A percentile compares a stretch with the other conserved stretches of the same genome.
Conservation (phyloP, 2,329 filamentous ascomycete species). For the Cercospora citrullina region DNA sequence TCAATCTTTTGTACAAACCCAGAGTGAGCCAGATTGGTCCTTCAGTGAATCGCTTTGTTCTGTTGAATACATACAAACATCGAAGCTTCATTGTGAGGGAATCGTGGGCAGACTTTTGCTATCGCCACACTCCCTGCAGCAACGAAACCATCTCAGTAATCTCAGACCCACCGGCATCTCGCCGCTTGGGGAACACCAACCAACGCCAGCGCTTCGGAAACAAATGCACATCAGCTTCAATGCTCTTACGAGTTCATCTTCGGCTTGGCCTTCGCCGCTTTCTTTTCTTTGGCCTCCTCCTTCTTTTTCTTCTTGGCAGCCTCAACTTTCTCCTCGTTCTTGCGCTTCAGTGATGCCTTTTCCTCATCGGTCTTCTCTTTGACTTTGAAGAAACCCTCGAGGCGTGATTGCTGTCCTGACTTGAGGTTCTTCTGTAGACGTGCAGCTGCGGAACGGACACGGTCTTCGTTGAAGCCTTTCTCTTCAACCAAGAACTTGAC, state of each 20-base stretch:
- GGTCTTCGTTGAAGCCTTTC: slow-evolving; percentile 95
- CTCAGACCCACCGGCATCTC: background rate
- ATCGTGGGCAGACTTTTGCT: background rate
- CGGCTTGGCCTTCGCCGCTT: slow-evolving; percentile 83
- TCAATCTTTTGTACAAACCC: background rate
- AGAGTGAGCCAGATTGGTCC: background rate
- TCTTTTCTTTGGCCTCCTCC: slow-evolving; percentile 93
- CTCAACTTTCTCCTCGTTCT: slow-evolving; percentile 87
- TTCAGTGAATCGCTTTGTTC: background rate
- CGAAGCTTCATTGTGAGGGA: background rate
- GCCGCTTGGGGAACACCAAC: slow-evolving; percentile 17
- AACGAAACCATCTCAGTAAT: background rate
- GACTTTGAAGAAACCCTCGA: slow-evolving; percentile 97
- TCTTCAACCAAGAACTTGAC: slow-evolving; percentile 87
- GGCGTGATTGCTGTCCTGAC: slow-evolving; percentile 80
- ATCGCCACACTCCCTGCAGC: background rate
- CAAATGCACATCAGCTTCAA: slow-evolving; percentile 4
- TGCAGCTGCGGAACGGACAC: slow-evolving; percentile 75
- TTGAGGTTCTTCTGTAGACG: slow-evolving; percentile 88
- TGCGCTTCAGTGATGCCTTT: slow-evolving; percentile 82
- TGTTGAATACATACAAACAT: background rate
- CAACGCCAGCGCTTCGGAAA: slow-evolving; percentile 29
- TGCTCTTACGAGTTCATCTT: slow-evolving; percentile 38
- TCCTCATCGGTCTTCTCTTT: slow-evolving; percentile 84
- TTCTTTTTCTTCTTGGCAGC: slow-evolving; percentile 95